Evolutionary conservation across 2,329 filamentous ascomycete genomes (phyloP).

Genomic region (Fusarium setosum): DNA sequence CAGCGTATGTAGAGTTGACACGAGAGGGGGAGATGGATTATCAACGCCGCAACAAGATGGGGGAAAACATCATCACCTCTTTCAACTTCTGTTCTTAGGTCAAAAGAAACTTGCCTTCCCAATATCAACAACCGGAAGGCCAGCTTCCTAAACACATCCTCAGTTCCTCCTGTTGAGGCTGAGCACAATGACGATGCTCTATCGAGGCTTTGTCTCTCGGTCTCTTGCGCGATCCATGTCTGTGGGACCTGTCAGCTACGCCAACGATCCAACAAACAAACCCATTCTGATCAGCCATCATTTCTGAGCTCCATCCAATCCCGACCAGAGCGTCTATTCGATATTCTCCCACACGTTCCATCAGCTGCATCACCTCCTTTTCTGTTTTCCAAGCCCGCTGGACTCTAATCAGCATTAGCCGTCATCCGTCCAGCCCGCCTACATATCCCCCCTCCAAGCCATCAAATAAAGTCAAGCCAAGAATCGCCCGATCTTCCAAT

Average conservation of each 20-base stretch:
- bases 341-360: slow-evolving; percentile 4
- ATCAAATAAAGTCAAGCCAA: background rate
- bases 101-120: background rate
- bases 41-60: background rate
- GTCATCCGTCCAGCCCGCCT: slow-evolving; percentile 8
- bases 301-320: slow-evolving; percentile 29
- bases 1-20: background rate
- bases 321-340: slow-evolving; percentile 10
- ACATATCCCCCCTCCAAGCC: background rate
- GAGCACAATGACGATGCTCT: slow-evolving; percentile 1
- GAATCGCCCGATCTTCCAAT: slow-evolving; percentile 26
- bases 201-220: slow-evolving; percentile 21
- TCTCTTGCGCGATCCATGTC: slow-evolving; percentile 15
- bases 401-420: slow-evolving; percentile 6
- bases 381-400: background rate
- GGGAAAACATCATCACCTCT: background rate
- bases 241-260: slow-evolving; percentile 15
- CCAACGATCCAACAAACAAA: slow-evolving; percentile 17
- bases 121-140: background rate
- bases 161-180: background rate
- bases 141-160: background rate
- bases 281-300: slow-evolving; percentile 29
- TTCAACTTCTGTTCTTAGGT: background rate
- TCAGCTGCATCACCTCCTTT: background rate
- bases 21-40: background rate